Base-by-base conservation (phyloP, 2,329 filamentous ascomycete genomes). In the Exophiala phaeomuriformis region DNA sequence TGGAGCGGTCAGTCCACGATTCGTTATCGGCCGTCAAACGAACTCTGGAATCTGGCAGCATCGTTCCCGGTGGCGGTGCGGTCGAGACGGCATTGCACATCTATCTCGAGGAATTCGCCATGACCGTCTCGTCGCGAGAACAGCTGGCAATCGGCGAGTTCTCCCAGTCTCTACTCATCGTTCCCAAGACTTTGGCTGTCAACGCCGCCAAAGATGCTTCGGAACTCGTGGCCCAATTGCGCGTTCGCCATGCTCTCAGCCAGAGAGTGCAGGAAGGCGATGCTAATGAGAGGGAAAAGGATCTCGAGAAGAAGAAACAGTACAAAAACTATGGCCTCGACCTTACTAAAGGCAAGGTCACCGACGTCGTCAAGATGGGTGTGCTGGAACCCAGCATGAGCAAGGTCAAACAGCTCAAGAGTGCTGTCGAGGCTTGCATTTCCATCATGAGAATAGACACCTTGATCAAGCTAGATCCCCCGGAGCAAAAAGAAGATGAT, bases 401-500 rank as follows among this genome's bases (percentile, higher is more conserved):
- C 81, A 98, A 98, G 80, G 82, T 98, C 63, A 86, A 91, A 73
- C 93, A 97, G 78, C 78, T 98, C 68, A 98, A 98, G 85, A 94
- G 87, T 73, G 93, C 93, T 30, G 93, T 98, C 47, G 93, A 98
- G 76, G 93, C 93, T 51, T 97, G 93, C 72, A 95, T 98, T 72
- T 88, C 90, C 68, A 97, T 98, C 70, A 97, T 98, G 93, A 83
- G 93, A 67, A 98, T 98, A 69, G 93, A 98, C 76, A 97, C 93
- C 61, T 79, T 98, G 73, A 97, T 98, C 75, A 95, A 95, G 78
- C 76, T 98, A 71, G 93, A 98, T 77, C 58, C 62, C 30, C 90
- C 90, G 12, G 90, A 96, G 77, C 81, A 85, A 76, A 79, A 80
- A 35, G 80, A 83, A 39, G 80, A 83, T 66, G 80, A 95, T 73